These are phyloP conservation scores for Ceratobasidium papillatum DNA, from an alignment of 1,284 basidiomycete genomes.

Conservation along the genomic window DNA sequence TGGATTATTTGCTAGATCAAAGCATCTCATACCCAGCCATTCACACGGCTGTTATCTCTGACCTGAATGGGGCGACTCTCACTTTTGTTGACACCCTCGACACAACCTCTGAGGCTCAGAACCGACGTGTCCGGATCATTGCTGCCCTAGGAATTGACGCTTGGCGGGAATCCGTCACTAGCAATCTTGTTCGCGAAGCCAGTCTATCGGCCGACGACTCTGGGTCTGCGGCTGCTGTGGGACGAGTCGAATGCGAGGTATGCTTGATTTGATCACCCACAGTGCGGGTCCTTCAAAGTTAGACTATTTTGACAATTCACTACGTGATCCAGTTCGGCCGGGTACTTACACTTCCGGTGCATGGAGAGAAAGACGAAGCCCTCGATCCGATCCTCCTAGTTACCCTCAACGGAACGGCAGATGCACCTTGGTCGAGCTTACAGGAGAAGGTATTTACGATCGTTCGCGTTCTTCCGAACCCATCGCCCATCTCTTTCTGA, in stretches of 20 bases:
- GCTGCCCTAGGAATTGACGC: slow-evolving; percentile 29
- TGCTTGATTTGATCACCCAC: not conserved
- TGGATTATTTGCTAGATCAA: slow-evolving; percentile 29
- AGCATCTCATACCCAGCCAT: slow-evolving; percentile 22
- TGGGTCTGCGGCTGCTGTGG: not conserved
- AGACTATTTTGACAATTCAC: not conserved
- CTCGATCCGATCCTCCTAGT: slow-evolving; percentile 32
- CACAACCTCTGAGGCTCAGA: slow-evolving; percentile 35
- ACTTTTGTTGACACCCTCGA: slow-evolving; percentile 38
- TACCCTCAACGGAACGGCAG: slow-evolving; percentile 33
- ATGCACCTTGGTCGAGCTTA: slow-evolving; percentile 35
- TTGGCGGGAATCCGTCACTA: slow-evolving; percentile 33
- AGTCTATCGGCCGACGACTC: not conserved
- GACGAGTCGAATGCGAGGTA: slow-evolving; percentile 38
- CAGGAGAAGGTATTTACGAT: slow-evolving; percentile 29
- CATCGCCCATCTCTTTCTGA: not conserved
- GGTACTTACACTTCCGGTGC: slow-evolving; percentile 33
- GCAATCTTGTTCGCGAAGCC: slow-evolving; percentile 7
- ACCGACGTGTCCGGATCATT: slow-evolving; percentile 33
- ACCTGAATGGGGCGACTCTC: slow-evolving; percentile 29
- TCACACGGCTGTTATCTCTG: slow-evolving; percentile 37
- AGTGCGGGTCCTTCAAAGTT: slow-evolving; percentile 3
- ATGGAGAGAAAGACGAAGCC: slow-evolving; percentile 20
- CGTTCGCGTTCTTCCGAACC: not conserved
- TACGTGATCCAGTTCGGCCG: slow-evolving; percentile 19